phyloP scores from a whole-genome alignment of 2,329 filamentous ascomycete genomes.

The Gaeumannomyces tritici region DNA sequence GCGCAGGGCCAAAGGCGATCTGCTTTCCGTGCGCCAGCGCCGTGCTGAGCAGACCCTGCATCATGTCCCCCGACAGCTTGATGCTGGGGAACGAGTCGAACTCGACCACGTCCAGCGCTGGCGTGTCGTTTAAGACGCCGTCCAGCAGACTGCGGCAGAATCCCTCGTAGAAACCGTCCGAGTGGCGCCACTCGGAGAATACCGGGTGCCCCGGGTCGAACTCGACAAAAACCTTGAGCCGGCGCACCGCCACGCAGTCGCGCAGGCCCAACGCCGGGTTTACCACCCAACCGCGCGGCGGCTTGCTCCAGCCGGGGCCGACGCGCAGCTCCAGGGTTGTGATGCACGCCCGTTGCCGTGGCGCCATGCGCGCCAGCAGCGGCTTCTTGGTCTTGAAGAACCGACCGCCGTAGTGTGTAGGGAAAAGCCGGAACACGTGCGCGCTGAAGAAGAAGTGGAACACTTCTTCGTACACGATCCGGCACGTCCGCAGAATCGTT shows the following conservation, averaged over 20 bases:
- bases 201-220: conserved; percentile 59
- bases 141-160: conserved; percentile 52
- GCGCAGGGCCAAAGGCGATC: conserved; percentile 58
- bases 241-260: conserved; percentile 50
- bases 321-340: conserved; percentile 60
- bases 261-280: conserved; percentile 52
- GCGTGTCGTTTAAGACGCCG: conserved; percentile 46
- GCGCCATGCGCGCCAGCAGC: conserved; percentile 55
- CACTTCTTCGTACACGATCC: conserved; percentile 52
- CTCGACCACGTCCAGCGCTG: conserved; percentile 47
- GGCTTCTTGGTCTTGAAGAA: conserved; percentile 68
- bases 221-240: conserved; percentile 60
- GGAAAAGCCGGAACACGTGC: conserved; percentile 56
- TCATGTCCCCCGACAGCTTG: conserved; percentile 54
- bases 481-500: conserved; percentile 50
- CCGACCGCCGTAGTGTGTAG: conserved; percentile 45
- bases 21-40: conserved; percentile 35
- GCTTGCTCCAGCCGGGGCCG: conserved; percentile 63
- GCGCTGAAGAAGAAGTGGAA: conserved; percentile 56
- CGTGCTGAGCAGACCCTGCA: conserved; percentile 48
- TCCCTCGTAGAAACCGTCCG: conserved; percentile 59
- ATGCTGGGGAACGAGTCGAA: conserved; percentile 63
- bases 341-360: conserved; percentile 48
- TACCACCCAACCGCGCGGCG: conserved; percentile 62
- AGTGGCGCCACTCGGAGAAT: conserved; percentile 58